phyloP scores from a whole-genome alignment of 2,329 filamentous ascomycete species.

The Aureobasidium subglaciale region DNA sequence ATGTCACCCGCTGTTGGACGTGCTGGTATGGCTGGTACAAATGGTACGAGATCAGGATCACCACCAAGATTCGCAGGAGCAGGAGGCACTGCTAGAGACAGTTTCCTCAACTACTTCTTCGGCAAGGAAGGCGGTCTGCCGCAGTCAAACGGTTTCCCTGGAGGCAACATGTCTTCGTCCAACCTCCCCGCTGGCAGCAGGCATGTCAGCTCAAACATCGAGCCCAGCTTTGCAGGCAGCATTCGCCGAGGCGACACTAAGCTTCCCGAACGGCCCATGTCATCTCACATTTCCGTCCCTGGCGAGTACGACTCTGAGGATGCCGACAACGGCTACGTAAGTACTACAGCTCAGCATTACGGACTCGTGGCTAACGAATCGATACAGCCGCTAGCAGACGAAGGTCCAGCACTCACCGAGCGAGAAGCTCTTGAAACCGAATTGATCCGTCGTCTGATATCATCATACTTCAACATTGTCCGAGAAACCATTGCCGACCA shows the following conservation, averaged over 20 bases:
- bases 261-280: constrained; percentile 35
- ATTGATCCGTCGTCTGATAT: constrained; percentile 91
- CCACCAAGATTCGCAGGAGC: constrained; percentile 53
- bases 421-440: constrained; percentile 96
- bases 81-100: constrained; percentile 66
- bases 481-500: constrained; percentile 98
- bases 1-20: constrained; percentile 71
- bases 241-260: constrained; percentile 63
- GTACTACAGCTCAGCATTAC: constrained; percentile 21
- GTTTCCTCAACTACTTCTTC: constrained; percentile 98
- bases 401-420: constrained; percentile 85
- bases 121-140: constrained; percentile 73
- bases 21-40: constrained; percentile 34
- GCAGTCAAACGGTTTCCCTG: constrained; percentile 19
- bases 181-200: constrained; percentile 41
- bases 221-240: constrained; percentile 77
- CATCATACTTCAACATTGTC: constrained; percentile 98
- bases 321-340: constrained; percentile 53
- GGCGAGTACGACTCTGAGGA: constrained; percentile 34
- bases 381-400: constrained; percentile 33
- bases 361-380: constrained; percentile 28
- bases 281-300: not conserved
- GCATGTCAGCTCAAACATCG: constrained; percentile 70
- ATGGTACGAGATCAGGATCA: constrained; percentile 56
- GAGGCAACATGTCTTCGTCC: constrained; percentile 21